Base-by-base conservation (phyloP, 2,329 filamentous ascomycete genomes). In the Periglandula ipomoeae region DNA sequence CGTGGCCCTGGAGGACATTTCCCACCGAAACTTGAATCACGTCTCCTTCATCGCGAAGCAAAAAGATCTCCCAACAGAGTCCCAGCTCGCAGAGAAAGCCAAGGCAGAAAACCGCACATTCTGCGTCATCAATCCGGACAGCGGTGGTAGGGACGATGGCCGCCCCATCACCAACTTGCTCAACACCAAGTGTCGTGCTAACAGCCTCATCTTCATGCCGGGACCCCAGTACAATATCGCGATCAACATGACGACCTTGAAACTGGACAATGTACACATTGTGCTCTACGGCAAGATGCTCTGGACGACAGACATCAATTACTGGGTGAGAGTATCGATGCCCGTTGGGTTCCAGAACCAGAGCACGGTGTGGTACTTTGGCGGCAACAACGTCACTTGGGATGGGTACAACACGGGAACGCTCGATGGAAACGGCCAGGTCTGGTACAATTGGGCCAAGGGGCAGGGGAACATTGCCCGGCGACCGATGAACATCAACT, bases 371-470 rank as follows among this genome's bases (percentile, higher is more conserved):
- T 79, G 73, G 72, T 61, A 72, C 46, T 69, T 80, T 52, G 76
- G 78, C 15, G 79, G 79, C 5, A 62, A 73, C 11, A 69, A 72
- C 27, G 63, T 83, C 22, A 59, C 63, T 9, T 69, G 75, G 52
- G 64, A 73, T 30, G 77, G 76, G 9, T 62, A 72, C 54, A 73
- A 73, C 11, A 60, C 62, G 19, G 79, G 79, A 4, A 78, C 73
- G 2, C 62, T 82, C 13, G 69, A 81, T 56, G 78, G 79, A 9
- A 81, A 82, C 55, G 79, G 79, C 2, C 73, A 81, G 55, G 68
- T 70, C 3, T 82, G 78, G 78, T 81, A 82, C 55, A 68, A 76
- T 51, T 75, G 70, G 59, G 68, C 70, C 44, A 59, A 64, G 24
- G 64, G 67, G 13, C 56, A 56, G 10, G 69, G 65, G 27, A 78